phyloP scores from a whole-genome alignment of 73 alveolate genomes.

The Paramecium tetraurelia region DNA sequence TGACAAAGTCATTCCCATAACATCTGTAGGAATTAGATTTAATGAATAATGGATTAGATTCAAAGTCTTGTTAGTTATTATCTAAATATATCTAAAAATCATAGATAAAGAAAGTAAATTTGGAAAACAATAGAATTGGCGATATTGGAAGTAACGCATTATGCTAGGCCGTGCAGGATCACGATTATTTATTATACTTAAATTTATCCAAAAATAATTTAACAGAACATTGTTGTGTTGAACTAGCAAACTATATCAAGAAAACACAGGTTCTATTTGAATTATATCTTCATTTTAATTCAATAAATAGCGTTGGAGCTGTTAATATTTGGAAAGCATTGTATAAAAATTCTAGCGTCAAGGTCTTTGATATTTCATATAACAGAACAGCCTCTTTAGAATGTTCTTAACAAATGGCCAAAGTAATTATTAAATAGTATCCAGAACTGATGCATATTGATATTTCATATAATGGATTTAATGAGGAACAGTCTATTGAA shows the following conservation, averaged over 20 bases:
- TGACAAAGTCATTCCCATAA: neutral
- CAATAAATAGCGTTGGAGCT: neutral
- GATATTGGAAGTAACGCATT: slow-evolving; percentile 26
- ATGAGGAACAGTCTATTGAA: slow-evolving; percentile 24
- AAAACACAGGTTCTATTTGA: slow-evolving; percentile 29
- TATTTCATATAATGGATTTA: slow-evolving; percentile 48
- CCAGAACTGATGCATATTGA: slow-evolving; percentile 62
- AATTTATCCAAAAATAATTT: slow-evolving; percentile 17
- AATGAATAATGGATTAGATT: neutral
- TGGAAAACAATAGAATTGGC: slow-evolving; percentile 29
- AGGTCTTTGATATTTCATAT: slow-evolving; percentile 51
- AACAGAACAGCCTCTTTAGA: slow-evolving; percentile 55
- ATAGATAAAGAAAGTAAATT: neutral
- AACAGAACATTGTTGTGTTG: slow-evolving; percentile 40
- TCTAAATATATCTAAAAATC: slow-evolving; percentile 34
- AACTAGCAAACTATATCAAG: neutral
- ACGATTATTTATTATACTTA: neutral
- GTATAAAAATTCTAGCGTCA: neutral
- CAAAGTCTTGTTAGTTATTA: neutral
- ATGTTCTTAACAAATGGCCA: slow-evolving; percentile 27
- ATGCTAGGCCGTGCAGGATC: neutral
- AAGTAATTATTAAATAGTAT: slow-evolving; percentile 24
- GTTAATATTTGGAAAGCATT: slow-evolving; percentile 43
- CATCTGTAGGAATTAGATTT: slow-evolving; percentile 28
- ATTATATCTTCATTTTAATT: slow-evolving; percentile 38